Evolutionary conservation across 768 basidiomycete genomes (phyloP).

Genomic region (Coprinopsis strossmayeri): DNA sequence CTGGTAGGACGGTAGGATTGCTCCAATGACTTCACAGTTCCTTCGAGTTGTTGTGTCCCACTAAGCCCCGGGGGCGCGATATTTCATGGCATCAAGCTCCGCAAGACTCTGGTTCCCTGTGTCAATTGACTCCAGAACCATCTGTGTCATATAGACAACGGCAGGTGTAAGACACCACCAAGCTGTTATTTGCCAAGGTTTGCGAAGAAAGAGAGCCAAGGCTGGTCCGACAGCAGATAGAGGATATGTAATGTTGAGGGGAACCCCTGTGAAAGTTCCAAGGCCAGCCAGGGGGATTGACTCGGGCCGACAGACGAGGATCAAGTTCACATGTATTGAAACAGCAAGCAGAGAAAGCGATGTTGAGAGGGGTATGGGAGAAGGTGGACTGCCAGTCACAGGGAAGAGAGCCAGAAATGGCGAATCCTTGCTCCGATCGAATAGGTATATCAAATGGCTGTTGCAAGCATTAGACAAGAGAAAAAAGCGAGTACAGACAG

Average conservation of each 20-base stretch:
- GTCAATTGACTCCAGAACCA: constrained; percentile 36
- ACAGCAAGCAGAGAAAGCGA: neutral
- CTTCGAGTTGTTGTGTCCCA: neutral
- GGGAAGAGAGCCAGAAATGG: constrained; percentile 43
- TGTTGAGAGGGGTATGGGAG: neutral
- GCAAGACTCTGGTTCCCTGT: constrained; percentile 40
- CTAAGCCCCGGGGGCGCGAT: constrained; percentile 49
- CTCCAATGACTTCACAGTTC: too few relatives aligned
- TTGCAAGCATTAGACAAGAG: constrained; percentile 9
- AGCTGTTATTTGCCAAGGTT: constrained; percentile 44
- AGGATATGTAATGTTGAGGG: constrained; percentile 24
- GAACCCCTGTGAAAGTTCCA: constrained; percentile 19
- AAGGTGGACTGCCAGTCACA: constrained; percentile 7
- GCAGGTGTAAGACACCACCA: constrained; percentile 47
- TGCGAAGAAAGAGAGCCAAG: constrained; percentile 39
- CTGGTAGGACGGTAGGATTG: too few relatives aligned
- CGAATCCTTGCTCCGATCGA: constrained; percentile 33
- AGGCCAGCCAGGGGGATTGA: constrained; percentile 13
- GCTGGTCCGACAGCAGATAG: constrained; percentile 42
- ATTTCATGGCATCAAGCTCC: constrained; percentile 47
- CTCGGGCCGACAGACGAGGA: constrained; percentile 23
- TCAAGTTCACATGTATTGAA: constrained; percentile 28
- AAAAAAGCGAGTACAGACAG: neutral
- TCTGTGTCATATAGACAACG: constrained; percentile 39
- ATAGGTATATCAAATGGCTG: constrained; percentile 45